Base-by-base conservation (phyloP, 352 stramenopile genomes). In the Pythium scleroteichum region DNA sequence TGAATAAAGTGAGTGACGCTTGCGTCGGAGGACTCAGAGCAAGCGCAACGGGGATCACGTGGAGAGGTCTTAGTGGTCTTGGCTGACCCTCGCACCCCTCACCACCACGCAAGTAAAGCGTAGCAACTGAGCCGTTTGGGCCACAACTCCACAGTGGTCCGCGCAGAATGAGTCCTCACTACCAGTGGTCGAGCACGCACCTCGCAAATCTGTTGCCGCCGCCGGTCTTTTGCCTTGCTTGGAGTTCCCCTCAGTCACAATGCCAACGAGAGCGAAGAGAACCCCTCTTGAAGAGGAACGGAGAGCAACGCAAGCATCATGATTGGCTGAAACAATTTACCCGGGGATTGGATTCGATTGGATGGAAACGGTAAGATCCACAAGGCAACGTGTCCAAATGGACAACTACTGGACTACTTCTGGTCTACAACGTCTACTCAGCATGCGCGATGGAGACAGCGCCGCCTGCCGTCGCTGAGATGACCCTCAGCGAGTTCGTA, bases 381-480 rank as follows among this genome's bases (percentile, higher is more conserved):
- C n/a, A 48, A 40, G 35, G n/a, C 17, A 58, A 20, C 38, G 14
- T 20, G 26, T 35, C 35, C 50, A 57, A 16, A 47, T 57, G 16
- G 33, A 7, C 32, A 45, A 22, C 19, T 48, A 22, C n/a, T n/a
- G n/a, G n/a, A 47, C 39, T 20, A n/a, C 23, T 26, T 5, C 5
- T 48, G 38, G 39, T 60, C 41, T 17, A 46, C 26, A 23, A 47
- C 12, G n/a, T 42, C 49, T 27, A 27, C 26, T 35, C 17, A 41
- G 49, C 33, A 35, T 47, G 50, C 16, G 74, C 85, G 35, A 92
- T 69, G 8, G 85, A 94, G 32, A 88, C 81, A 13, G 85, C 85
- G 3, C 85, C 82, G 35, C 75, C 85, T 2, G 79, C 82, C 20
- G 50, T 50, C n/a, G 76, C 62, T 3, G 46, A 66, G 14, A 68